These are phyloP conservation scores for Protomyces inouyei DNA, from an alignment of 1,139 yeast species.

Conservation along the genomic window DNA sequence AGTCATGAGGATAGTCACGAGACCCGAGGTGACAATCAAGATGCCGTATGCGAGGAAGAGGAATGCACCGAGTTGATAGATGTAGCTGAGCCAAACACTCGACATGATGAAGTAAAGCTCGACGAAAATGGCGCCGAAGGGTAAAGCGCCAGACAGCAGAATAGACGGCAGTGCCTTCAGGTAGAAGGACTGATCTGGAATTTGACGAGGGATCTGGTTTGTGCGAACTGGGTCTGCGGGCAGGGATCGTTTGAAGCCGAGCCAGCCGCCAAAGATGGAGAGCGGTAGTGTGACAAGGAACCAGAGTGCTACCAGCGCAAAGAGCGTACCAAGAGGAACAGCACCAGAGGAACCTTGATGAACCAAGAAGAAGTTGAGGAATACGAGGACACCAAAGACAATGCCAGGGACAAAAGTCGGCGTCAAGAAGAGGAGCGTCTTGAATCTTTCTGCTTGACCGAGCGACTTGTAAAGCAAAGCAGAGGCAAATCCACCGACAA, in stretches of 20 bases:
- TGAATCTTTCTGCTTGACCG: slow-evolving; percentile 83
- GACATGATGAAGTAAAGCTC: slow-evolving; percentile 85
- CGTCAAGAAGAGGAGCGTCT: slow-evolving; percentile 71
- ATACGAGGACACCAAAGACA: slow-evolving; percentile 54
- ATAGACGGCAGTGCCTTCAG: slow-evolving; percentile 63
- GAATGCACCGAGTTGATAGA: slow-evolving; percentile 97
- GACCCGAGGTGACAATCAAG: slow-evolving; percentile 70
- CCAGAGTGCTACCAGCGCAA: slow-evolving; percentile 80
- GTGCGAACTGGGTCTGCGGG: slow-evolving; percentile 74
- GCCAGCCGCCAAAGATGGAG: slow-evolving; percentile 70
- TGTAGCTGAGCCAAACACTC: slow-evolving; percentile 89
- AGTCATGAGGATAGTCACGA: slow-evolving; percentile 73
- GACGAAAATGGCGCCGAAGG: slow-evolving; percentile 55
- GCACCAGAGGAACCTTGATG: slow-evolving; percentile 86
- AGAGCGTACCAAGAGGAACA: slow-evolving; percentile 84
- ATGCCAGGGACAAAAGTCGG: slow-evolving; percentile 81
- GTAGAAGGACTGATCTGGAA: slow-evolving; percentile 87
- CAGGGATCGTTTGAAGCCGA: slow-evolving; percentile 63
- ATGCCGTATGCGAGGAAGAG: slow-evolving; percentile 78
- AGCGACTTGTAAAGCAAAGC: slow-evolving; percentile 79
- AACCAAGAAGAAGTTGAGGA: slow-evolving; percentile 76
- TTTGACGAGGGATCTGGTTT: slow-evolving; percentile 77
- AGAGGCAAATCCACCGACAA: slow-evolving; percentile 79
- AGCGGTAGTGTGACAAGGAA: slow-evolving; percentile 78
- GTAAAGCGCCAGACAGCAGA: slow-evolving; percentile 81